phyloP scores from a whole-genome alignment of 2,329 filamentous ascomycete species.

The Xylariaceae sp. region DNA sequence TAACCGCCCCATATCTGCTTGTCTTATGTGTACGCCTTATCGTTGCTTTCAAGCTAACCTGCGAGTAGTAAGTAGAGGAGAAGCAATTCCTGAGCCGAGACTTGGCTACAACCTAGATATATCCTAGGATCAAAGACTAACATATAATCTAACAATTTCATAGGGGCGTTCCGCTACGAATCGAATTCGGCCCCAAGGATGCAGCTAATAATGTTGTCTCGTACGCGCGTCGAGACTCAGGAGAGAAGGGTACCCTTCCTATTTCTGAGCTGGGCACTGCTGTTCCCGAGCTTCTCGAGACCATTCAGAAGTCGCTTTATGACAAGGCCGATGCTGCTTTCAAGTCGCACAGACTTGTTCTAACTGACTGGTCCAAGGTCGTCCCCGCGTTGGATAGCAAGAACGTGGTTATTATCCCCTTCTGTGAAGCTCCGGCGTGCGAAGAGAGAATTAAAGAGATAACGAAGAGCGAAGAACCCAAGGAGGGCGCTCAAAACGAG shows the following conservation, averaged over 20 bases:
- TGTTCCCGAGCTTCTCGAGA: conserved; percentile 78
- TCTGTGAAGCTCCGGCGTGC: conserved; percentile 76
- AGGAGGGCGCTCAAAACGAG: conserved; percentile 48
- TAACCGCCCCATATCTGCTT: not conserved
- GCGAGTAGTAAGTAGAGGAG: conserved; percentile 3
- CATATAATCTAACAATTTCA: not conserved
- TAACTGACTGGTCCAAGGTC: conserved; percentile 88
- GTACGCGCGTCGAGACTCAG: conserved; percentile 80
- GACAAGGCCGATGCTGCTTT: conserved; percentile 72
- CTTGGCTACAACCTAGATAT: not conserved
- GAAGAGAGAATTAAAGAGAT: conserved; percentile 94
- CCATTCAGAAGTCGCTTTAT: conserved; percentile 81
- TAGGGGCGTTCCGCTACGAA: conserved; percentile 76
- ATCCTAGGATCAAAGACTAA: not conserved
- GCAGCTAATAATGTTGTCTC: conserved; percentile 79
- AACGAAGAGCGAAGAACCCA: conserved; percentile 70
- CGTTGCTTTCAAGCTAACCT: not conserved
- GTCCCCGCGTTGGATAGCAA: conserved; percentile 84
- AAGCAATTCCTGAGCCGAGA: not conserved
- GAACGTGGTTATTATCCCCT: conserved; percentile 88
- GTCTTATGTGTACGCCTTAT: not conserved
- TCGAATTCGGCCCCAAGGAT: conserved; percentile 96
- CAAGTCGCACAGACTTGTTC: conserved; percentile 71
- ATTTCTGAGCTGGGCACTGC: conserved; percentile 68
- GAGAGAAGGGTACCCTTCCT: conserved; percentile 75